These are phyloP conservation scores for Entomophthora muscae DNA, from an alignment of 371 early-diverging fungal genomes.

Conservation along the genomic window DNA sequence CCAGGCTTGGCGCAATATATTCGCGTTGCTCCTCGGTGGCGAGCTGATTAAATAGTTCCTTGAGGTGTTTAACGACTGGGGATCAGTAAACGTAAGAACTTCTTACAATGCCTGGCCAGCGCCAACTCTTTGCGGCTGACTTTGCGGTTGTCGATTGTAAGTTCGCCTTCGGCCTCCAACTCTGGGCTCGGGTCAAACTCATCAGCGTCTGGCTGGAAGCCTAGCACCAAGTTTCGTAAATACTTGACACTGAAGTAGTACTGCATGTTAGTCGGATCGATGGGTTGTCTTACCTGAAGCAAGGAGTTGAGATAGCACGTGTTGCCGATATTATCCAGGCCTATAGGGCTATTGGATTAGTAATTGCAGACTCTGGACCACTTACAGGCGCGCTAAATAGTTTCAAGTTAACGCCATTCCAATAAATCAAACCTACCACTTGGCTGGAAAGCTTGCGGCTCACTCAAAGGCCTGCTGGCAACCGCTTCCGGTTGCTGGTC, in stretches of 20 bases:
- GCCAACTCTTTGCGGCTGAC: background rate
- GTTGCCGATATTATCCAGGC: constrained; percentile 72
- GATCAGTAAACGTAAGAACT: background rate
- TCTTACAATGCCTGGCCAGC: background rate
- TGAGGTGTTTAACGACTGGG: background rate
- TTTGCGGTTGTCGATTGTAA: background rate
- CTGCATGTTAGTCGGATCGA: constrained; percentile 16
- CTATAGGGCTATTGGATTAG: constrained; percentile 26
- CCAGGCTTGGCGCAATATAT: constrained; percentile 9
- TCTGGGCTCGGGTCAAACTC: background rate
- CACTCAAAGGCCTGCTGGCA: background rate
- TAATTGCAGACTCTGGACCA: background rate
- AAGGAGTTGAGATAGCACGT: constrained; percentile 82
- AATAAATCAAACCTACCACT: too few species aligned
- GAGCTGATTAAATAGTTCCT: background rate
- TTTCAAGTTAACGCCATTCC: background rate
- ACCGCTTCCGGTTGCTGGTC: background rate
- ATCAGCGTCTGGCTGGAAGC: background rate
- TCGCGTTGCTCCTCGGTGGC: background rate
- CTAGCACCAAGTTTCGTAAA: background rate
- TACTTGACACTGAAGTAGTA: background rate
- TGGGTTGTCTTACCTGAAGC: constrained; percentile 12
- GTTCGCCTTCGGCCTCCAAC: background rate
- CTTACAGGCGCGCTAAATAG: background rate
- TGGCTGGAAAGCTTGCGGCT: background rate